phyloP scores from a whole-genome alignment of 257 asterid species.

The Prunella vulgaris region DNA sequence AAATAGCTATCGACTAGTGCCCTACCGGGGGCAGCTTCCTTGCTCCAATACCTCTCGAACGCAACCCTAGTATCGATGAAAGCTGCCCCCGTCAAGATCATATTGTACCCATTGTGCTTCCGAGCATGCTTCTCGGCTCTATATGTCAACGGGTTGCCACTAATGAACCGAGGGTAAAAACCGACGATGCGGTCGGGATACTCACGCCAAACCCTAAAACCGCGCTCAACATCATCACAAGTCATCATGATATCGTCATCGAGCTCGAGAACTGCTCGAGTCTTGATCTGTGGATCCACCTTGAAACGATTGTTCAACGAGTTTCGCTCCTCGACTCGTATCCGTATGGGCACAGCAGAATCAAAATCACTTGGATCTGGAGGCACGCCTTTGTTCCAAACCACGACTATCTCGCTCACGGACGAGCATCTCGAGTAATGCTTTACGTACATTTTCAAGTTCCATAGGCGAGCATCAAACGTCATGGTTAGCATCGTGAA shows the following conservation, averaged over 20 bases:
- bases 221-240: constrained; percentile 85
- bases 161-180: constrained; percentile 68
- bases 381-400: constrained; percentile 91
- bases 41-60: constrained; percentile 81
- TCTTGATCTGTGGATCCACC: constrained; percentile 58
- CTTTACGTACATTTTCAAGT: constrained; percentile 73
- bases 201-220: constrained; percentile 86
- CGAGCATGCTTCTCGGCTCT: constrained; percentile 78
- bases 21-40: constrained; percentile 54
- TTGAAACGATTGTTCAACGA: constrained; percentile 85
- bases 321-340: constrained; percentile 66
- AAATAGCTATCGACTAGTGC: constrained; percentile 55
- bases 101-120: constrained; percentile 59
- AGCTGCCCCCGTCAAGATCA: constrained; percentile 95
- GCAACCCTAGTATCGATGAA: constrained; percentile 58
- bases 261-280: constrained; percentile 84
- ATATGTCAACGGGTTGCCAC: constrained; percentile 52
- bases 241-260: constrained; percentile 97
- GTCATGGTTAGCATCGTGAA: constrained; percentile 91
- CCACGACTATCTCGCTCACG: constrained; percentile 88
- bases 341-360: constrained; percentile 81
- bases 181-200: constrained; percentile 75
- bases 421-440: constrained; percentile 96
- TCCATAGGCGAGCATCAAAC: constrained; percentile 92
- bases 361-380: constrained; percentile 60